Conservation (phyloP, 2,329 filamentous ascomycete species). For the Ambrosiella xylebori region DNA sequence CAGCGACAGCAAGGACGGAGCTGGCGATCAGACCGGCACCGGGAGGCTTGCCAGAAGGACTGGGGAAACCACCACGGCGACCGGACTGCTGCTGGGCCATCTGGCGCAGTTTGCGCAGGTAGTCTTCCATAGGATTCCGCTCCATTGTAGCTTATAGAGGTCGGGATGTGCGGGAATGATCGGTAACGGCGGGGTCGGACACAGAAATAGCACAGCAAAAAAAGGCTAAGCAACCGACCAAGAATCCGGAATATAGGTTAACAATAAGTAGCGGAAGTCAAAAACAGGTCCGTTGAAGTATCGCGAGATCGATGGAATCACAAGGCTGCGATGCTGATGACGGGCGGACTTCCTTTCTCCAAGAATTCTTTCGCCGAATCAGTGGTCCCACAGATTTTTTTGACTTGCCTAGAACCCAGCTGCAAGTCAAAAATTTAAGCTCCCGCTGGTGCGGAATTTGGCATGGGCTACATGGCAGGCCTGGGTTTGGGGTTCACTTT, state of each 20-base stretch:
- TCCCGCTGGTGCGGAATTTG: neutral
- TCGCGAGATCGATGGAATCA: neutral
- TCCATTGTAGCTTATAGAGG: constrained; percentile 11
- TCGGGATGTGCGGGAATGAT: constrained; percentile 3
- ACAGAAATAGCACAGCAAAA: neutral
- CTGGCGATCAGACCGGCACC: constrained; percentile 26
- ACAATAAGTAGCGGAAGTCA: neutral
- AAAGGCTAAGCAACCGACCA: neutral
- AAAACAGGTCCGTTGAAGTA: neutral
- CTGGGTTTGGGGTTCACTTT: neutral
- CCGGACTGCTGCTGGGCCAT: constrained; percentile 26
- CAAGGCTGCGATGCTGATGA: neutral
- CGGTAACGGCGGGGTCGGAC: neutral
- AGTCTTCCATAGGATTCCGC: constrained; percentile 30
- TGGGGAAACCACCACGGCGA: constrained; percentile 26
- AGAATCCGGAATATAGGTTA: neutral
- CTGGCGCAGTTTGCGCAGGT: constrained; percentile 32
- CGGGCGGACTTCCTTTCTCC: neutral
- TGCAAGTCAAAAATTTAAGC: neutral
- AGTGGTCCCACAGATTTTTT: constrained; percentile 5
- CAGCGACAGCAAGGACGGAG: constrained; percentile 28
- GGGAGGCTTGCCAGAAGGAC: constrained; percentile 21
- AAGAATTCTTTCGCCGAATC: constrained; percentile 1
- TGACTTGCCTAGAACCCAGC: neutral
- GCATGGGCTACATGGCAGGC: neutral